Percentiles rank a stretch among this genome's conserved stretches.
These are phyloP conservation scores for Stereocaulon alpinum DNA, from an alignment of 495 filamentous ascomycete species.

Conservation along the genomic window DNA sequence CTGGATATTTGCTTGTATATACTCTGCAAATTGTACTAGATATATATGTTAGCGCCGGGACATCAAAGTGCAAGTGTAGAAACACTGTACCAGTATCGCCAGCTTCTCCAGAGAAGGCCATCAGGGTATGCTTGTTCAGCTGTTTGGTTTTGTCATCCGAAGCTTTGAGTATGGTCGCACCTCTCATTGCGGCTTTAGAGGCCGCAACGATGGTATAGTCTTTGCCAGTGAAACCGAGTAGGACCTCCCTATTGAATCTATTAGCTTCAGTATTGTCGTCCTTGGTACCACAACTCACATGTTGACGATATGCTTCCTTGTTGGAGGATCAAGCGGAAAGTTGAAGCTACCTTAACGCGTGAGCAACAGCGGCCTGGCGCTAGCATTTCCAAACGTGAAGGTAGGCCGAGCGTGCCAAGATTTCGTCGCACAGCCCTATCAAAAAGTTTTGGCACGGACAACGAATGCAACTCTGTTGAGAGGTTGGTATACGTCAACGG, in stretches of 20 bases:
- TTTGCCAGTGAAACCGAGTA: slow-evolving; percentile 95
- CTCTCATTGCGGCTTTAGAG: slow-evolving; percentile 95
- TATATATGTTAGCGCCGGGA: slow-evolving; percentile 12
- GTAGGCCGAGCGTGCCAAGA: slow-evolving; percentile 3
- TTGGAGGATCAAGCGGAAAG: background rate
- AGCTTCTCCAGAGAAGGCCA: slow-evolving; percentile 95
- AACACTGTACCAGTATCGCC: slow-evolving; percentile 74
- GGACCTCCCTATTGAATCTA: slow-evolving; percentile 66
- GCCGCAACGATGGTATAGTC: slow-evolving; percentile 97
- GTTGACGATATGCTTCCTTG: background rate
- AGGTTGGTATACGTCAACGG: too few relatives aligned
- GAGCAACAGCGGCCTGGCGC: slow-evolving; percentile 5
- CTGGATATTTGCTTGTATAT: slow-evolving; percentile 95
- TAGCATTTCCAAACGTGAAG: background rate
- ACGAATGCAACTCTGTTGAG: too few relatives aligned
- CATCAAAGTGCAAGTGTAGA: background rate
- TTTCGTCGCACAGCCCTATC: slow-evolving; percentile 6
- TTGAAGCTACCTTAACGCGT: slow-evolving; percentile 13
- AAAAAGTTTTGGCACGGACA: slow-evolving; percentile 2
- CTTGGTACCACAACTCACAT: background rate
- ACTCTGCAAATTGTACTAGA: slow-evolving; percentile 92
- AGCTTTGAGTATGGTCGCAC: slow-evolving; percentile 90
- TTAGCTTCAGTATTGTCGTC: background rate
- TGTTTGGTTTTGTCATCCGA: slow-evolving; percentile 90
- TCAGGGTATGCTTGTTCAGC: slow-evolving; percentile 84